A percentile compares a stretch with the other conserved stretches of the same genome.
Conservation (phyloP, 768 basidiomycete species). For the Mycena kentingensis region DNA sequence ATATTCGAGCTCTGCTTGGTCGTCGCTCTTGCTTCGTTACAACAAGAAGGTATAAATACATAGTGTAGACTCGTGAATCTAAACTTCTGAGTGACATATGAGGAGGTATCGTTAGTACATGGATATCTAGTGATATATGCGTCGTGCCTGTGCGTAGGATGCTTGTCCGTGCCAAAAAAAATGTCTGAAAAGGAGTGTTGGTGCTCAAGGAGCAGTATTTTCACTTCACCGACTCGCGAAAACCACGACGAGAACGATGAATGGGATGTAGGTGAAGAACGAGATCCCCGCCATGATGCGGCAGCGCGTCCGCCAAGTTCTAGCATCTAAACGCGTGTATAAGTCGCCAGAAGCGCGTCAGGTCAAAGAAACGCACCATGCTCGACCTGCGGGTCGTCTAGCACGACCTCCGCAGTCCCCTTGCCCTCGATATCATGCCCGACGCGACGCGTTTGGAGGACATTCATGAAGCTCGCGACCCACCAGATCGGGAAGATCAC, state of each 20-base stretch:
- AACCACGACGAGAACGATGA: conserved; percentile 54
- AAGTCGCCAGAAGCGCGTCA: background rate
- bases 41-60: too few relatives aligned
- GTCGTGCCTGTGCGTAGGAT: too few relatives aligned
- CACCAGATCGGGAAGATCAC: conserved; percentile 58
- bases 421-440: conserved; percentile 44
- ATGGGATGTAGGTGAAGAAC: conserved; percentile 56
- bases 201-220: too few relatives aligned
- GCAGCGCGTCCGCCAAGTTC: conserved; percentile 55
- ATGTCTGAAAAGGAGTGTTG: too few relatives aligned
- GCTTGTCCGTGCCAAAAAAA: too few relatives aligned
- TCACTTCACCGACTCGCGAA: conserved; percentile 36
- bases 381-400: conserved; percentile 60
- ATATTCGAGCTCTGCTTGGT: too few relatives aligned
- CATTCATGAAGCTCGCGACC: conserved; percentile 43
- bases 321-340: conserved; percentile 44
- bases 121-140: too few relatives aligned
- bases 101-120: too few relatives aligned
- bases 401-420: conserved; percentile 41
- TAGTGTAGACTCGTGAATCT: too few relatives aligned
- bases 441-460: conserved; percentile 47
- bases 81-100: too few relatives aligned
- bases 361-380: conserved; percentile 39
- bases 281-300: conserved; percentile 54
- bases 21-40: too few relatives aligned